Evolutionary conservation across 176 grass and related monocot species (phyloP), one percentile per base, ranked within the genome.

Genomic region (Triticum dicoccoides): DNA sequence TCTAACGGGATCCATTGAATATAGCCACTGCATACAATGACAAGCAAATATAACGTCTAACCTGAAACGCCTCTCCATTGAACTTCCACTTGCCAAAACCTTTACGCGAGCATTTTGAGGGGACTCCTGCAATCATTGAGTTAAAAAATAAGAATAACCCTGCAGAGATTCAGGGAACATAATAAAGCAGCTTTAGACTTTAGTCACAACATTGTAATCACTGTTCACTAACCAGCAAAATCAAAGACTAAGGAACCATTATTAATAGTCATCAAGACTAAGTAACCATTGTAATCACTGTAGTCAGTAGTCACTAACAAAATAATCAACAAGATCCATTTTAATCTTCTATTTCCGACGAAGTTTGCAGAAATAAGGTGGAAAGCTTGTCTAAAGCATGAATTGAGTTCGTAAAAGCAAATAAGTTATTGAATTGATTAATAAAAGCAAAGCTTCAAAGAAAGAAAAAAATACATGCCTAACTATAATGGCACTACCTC

Each of bases 11-110:
- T 21, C 64, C 6, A 5, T 23, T 37, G 7, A 38, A 61, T 21
- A 27, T 54, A 39, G 32, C 3, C 59, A 17, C 24, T 13, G 6
- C 39, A 42, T 42, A 42, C 39, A 42, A 42, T 3, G 39, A 42
- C 39, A 42, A 42, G 51, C n/a, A 49, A 81, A 70, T 38, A 72
- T 44, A 51, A 29, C 29, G 38, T 49, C 52, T 65, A 85, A 98
- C 94, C 97, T 99, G 83, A 97, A 99, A 87, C 97, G 87, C 77
- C 97, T 99, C 80, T 99, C 97, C 76, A 89, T 88, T 84, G 94
- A 78, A 85, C 93, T 99, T 89, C 97, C 94, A 62, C 94, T 97
- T 54, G 97, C 94, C 83, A 99, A 82, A 85, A 99, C 97, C 81
- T 99, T 97, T 25, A 99, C 94, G 84, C 97, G 92, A 82, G 97